phyloP scores from a whole-genome alignment of 176 grass and related monocot species.

The Musa itinerans region DNA sequence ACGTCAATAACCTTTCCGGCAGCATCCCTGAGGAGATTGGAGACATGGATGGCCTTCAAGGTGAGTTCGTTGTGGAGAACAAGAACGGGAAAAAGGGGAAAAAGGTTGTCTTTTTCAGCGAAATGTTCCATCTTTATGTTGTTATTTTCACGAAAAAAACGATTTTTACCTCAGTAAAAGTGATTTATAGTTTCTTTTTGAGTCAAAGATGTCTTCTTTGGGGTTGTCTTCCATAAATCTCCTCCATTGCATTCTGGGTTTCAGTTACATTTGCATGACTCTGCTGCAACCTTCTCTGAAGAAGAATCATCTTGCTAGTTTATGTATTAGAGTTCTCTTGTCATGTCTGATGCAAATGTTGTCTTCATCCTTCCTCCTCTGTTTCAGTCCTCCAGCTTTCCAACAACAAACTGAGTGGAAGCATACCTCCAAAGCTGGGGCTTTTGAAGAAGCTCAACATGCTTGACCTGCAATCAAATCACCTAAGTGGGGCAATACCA shows the following conservation, averaged over 20 bases:
- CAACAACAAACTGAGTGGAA: constrained; percentile 67
- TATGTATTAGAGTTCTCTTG: not conserved
- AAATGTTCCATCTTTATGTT: not conserved
- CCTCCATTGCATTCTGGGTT: no score
- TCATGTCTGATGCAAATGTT: not conserved
- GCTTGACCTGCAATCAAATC: constrained; percentile 71
- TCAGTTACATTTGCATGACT: no score
- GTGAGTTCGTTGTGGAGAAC: constrained; percentile 20
- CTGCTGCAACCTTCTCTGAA: no score
- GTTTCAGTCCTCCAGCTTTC: constrained; percentile 69
- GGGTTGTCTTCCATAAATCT: not conserved
- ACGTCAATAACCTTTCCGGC: constrained; percentile 57
- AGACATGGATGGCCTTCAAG: constrained; percentile 50
- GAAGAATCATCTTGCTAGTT: no score
- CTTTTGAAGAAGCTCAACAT: constrained; percentile 56
- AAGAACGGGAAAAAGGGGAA: not conserved
- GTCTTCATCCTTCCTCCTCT: not conserved
- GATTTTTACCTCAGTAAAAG: not conserved
- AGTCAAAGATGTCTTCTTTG: no score
- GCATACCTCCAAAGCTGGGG: constrained; percentile 66
- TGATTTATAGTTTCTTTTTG: no score
- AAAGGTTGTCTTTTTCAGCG: constrained; percentile 4
- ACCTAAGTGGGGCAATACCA: constrained; percentile 61
- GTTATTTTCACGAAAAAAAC: not conserved
- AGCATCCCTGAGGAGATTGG: constrained; percentile 47